Conservation (phyloP, 371 early-diverging fungal genomes). For the Lichtheimia hyalospora region DNA sequence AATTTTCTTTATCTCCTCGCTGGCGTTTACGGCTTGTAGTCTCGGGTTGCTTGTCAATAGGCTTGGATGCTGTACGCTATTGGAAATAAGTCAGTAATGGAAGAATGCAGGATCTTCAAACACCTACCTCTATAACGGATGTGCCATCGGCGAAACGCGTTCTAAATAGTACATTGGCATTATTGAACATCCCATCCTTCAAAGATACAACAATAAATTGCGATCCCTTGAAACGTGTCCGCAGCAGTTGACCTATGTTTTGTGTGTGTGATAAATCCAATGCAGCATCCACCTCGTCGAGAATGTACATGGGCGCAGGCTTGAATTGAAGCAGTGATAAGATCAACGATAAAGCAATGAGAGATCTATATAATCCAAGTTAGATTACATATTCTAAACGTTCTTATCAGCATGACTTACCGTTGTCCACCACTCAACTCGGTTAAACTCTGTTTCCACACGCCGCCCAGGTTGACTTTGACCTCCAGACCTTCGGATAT, state of each 20-base stretch:
- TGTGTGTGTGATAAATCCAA: slow-evolving; percentile 99
- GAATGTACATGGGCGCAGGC: slow-evolving; percentile 99
- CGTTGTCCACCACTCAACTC: slow-evolving; percentile 99
- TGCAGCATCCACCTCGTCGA: slow-evolving; percentile 99
- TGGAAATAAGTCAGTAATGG: not conserved
- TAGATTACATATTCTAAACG: not conserved
- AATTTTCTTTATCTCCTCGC: slow-evolving; percentile 16
- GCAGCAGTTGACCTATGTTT: slow-evolving; percentile 97
- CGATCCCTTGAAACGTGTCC: slow-evolving; percentile 94
- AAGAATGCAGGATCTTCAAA: not conserved
- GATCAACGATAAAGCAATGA: slow-evolving; percentile 97
- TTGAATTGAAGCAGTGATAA: slow-evolving; percentile 97
- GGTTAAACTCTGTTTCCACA: slow-evolving; percentile 97
- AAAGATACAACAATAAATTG: slow-evolving; percentile 99
- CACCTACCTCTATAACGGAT: slow-evolving; percentile 82
- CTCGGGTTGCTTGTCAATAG: slow-evolving; percentile 6
- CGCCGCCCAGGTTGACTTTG: slow-evolving; percentile 94
- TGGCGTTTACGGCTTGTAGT: slow-evolving; percentile 10
- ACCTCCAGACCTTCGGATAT: slow-evolving; percentile 93
- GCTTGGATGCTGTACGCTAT: slow-evolving; percentile 13
- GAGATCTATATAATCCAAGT: slow-evolving; percentile 53
- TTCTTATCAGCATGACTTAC: slow-evolving; percentile 25
- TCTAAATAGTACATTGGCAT: slow-evolving; percentile 98
- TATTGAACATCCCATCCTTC: slow-evolving; percentile 99
- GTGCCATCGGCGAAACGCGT: slow-evolving; percentile 97